phyloP scores from a whole-genome alignment of 2,329 filamentous ascomycete species.

The Fusarium domesticum region DNA sequence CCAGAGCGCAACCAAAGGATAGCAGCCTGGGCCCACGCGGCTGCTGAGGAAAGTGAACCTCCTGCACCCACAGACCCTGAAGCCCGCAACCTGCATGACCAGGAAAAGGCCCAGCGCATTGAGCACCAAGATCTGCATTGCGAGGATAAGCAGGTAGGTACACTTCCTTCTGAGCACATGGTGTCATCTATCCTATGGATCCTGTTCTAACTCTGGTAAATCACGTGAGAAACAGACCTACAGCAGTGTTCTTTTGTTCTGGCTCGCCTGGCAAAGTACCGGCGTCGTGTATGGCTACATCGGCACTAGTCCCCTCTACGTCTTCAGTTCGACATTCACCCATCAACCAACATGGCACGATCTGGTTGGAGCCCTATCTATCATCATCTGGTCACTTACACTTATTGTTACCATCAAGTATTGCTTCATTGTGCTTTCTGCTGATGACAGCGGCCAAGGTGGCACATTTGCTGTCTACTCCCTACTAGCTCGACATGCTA shows the following conservation, averaged over 20 bases:
- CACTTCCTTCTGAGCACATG: background rate
- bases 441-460: conserved; percentile 67
- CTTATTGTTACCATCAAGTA: conserved; percentile 68
- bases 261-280: conserved; percentile 60
- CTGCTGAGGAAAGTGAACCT: background rate
- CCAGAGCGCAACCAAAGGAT: background rate
- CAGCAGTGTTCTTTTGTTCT: conserved; percentile 13
- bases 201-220: background rate
- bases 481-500: conserved; percentile 54
- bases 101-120: conserved; percentile 3
- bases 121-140: background rate
- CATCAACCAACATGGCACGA: conserved; percentile 51
- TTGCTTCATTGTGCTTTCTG: conserved; percentile 58
- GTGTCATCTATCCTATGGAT: background rate
- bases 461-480: conserved; percentile 67
- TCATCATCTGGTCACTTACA: conserved; percentile 65
- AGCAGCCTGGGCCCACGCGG: background rate
- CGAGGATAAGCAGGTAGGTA: conserved; percentile 1
- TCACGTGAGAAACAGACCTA: conserved; percentile 8
- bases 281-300: conserved; percentile 68
- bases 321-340: conserved; percentile 62
- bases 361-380: conserved; percentile 59
- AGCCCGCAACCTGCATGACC: background rate
- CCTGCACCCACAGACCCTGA: conserved; percentile 1
- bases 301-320: conserved; percentile 62